phyloP scores from a whole-genome alignment of 441 rosid species.

The Euphorbia celastroides region DNA sequence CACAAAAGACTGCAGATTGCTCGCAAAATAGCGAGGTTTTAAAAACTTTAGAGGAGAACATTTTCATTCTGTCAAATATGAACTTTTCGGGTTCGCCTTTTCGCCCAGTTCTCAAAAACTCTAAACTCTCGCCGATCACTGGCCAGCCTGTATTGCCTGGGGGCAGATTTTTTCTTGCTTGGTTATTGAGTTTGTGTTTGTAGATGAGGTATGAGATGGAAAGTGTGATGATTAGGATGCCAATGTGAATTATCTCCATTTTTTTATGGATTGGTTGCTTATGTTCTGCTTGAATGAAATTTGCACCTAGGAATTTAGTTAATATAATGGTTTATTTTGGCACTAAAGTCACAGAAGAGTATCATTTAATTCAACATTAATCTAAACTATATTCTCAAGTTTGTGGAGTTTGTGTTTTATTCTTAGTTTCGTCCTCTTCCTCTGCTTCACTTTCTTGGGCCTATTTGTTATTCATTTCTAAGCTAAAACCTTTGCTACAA shows the following conservation, averaged over 20 bases:
- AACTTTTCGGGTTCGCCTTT: slow-evolving; percentile 29
- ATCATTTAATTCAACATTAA: not conserved
- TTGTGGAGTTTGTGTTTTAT: not conserved
- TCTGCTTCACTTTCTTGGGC: no score
- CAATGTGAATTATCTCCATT: slow-evolving; percentile 11
- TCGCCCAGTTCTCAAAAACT: slow-evolving; percentile 15
- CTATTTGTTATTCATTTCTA: no score
- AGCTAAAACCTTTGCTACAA: no score
- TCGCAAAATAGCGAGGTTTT: slow-evolving; percentile 28
- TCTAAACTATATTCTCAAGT: not conserved
- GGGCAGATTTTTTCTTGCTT: slow-evolving; percentile 19
- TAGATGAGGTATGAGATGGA: slow-evolving; percentile 11
- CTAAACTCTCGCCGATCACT: slow-evolving; percentile 25
- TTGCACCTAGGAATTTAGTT: not conserved
- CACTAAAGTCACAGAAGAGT: not conserved
- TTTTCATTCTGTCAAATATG: slow-evolving; percentile 20
- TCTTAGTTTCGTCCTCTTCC: not conserved
- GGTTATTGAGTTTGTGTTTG: slow-evolving; percentile 8
- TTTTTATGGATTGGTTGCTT: not conserved
- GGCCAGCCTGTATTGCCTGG: slow-evolving; percentile 35
- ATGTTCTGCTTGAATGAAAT: not conserved
- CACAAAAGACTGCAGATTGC: slow-evolving; percentile 15
- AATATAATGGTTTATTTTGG: not conserved
- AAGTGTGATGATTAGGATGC: slow-evolving; percentile 9
- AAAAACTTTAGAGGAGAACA: slow-evolving; percentile 25